Evolutionary conservation across 225 moss, liverwort and hornwort species (phyloP), one percentile per base, ranked within the genome.

Genomic region (Pseudoscleropodium purum): DNA sequence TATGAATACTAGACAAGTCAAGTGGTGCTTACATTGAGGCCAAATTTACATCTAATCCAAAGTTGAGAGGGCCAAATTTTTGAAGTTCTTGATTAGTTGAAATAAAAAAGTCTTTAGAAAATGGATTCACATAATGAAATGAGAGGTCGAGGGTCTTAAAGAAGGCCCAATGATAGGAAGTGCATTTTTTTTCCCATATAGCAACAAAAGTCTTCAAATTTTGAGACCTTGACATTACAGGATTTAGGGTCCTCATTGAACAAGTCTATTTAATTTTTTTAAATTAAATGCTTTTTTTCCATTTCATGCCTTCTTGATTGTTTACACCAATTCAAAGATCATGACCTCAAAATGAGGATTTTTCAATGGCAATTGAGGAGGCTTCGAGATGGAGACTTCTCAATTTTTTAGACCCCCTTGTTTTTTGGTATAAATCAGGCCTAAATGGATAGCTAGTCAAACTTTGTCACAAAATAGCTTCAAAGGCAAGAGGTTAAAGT

Each of bases 101-200:
- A 43, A 75, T 75, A 0, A 0, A 47, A 0, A 75, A 47, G 18
- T 16, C 11, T 0, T 74, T 74, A 4, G 2, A 45, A 41, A 45
- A 74, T 45, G 30, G 10, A 3, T 18, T 11, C 17, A 45, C 3
- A 29, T 1, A 7, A 47, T 30, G 10, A 75, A 30, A 30, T 47
- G 47, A 47, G 4, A 47, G 1, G 18, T 3, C 6, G 18, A 18
- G 0, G 5, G 41, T 1, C 43, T 73, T 27, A 2, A 18, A 45
- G 1, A 47, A 47, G 18, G 18, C 1, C 2, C 0, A 18, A 30
- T 47, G 18, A 47, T 18, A 30, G 4, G 11, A 6, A 47, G 2
- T 0, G 1, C 3, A 29, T 1, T 5, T 47, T 11, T 18, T 18
- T 75, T 10, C 0, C 10, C 11, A 47, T 2, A 0, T 30, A 0